Percentiles rank a stretch among this genome's conserved stretches.
These are phyloP conservation scores for Leptographium galeiforme DNA, from an alignment of 2,329 filamentous ascomycete species.

Conservation along the genomic window DNA sequence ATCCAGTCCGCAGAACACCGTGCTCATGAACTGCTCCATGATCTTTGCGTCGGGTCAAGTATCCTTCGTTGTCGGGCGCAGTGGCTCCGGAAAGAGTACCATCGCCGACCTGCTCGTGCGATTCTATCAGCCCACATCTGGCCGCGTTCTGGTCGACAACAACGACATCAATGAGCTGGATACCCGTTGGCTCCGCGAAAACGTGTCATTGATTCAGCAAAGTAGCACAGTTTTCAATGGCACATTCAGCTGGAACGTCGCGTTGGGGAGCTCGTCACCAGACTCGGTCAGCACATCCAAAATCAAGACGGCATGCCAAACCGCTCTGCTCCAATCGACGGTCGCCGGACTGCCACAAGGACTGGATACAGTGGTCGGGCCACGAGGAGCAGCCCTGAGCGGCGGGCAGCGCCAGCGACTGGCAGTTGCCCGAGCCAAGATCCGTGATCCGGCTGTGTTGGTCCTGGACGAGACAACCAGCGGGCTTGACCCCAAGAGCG, in stretches of 20 bases:
- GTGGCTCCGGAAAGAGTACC: conserved; percentile 88
- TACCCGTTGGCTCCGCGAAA: conserved; percentile 58
- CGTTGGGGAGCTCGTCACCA: conserved; percentile 42
- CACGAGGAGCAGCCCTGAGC: conserved; percentile 52
- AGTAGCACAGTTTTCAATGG: conserved; percentile 70
- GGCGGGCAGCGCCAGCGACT: conserved; percentile 77
- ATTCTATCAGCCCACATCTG: conserved; percentile 56
- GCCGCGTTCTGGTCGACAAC: conserved; percentile 57
- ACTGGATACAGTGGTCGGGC: conserved; percentile 57
- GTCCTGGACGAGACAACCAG: conserved; percentile 85
- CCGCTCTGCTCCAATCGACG: conserved; percentile 56
- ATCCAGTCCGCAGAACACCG: conserved; percentile 44
- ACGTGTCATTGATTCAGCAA: conserved; percentile 74
- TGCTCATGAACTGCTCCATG: conserved; percentile 50
- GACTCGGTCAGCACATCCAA: conserved; percentile 33
- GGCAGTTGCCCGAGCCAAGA: conserved; percentile 61
- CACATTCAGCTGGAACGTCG: conserved; percentile 64
- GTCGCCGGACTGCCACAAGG: conserved; percentile 55
- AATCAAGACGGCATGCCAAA: conserved; percentile 47
- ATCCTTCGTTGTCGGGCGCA: conserved; percentile 72
- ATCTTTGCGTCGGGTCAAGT: conserved; percentile 59
- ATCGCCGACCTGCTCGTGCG: conserved; percentile 65
- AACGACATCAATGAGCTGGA: conserved; percentile 48
- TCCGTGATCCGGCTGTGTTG: conserved; percentile 67
- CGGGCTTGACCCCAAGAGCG: conserved; percentile 64